Evolutionary conservation across 176 grass and related monocot species (phyloP).

Genomic region (Lolium rigidum): DNA sequence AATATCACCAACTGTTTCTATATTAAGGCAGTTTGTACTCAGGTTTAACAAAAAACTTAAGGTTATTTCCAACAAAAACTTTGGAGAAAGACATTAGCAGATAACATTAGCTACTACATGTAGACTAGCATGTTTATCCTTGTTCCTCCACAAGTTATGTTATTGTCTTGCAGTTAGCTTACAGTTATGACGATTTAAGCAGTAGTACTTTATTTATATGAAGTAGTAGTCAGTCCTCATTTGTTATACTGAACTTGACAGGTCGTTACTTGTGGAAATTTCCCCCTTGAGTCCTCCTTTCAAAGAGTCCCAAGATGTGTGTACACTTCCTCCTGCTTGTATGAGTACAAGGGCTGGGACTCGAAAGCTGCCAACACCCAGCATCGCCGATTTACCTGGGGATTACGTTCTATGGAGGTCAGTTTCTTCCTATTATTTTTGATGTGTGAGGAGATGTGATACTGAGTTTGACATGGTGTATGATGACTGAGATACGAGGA

Average conservation of each 20-base stretch:
- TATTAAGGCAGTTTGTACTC: constrained; percentile 16
- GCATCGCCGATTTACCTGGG: constrained; percentile 81
- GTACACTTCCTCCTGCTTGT: constrained; percentile 88
- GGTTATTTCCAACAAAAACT: background rate
- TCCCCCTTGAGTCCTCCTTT: constrained; percentile 86
- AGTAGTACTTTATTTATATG: background rate
- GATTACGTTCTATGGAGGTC: constrained; percentile 80
- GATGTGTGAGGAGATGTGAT: constrained; percentile 8
- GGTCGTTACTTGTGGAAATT: constrained; percentile 96
- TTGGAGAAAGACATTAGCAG: background rate
- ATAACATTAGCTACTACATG: background rate
- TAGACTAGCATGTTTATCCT: constrained; percentile 9
- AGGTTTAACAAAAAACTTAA: background rate
- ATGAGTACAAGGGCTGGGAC: constrained; percentile 84
- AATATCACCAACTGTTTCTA: background rate
- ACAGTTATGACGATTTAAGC: constrained; percentile 18
- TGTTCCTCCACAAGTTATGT: background rate
- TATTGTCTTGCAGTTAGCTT: background rate
- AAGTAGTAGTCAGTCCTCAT: constrained; percentile 20
- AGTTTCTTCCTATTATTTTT: constrained; percentile 30
- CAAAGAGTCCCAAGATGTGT: constrained; percentile 86
- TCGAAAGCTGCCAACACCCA: constrained; percentile 71
- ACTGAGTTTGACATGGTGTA: constrained; percentile 11
- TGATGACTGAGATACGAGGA: constrained; percentile 19
- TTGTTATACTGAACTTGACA: constrained; percentile 44